Base-by-base conservation (phyloP, 768 basidiomycete species). In the Paxillus rubicundulus region DNA sequence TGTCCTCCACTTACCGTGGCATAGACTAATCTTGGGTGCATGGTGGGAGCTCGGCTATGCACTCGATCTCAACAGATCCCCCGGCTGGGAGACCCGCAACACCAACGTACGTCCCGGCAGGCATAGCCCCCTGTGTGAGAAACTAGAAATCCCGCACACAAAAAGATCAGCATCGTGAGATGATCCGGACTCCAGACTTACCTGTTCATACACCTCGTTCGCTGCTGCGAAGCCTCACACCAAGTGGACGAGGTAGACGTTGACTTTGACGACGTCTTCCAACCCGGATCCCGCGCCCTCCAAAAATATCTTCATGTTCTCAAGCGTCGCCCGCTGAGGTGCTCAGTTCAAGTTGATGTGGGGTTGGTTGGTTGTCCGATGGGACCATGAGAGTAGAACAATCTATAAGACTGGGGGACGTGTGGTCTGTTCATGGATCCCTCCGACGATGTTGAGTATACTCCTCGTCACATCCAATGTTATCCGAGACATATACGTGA, bases 41-140 rank as follows among this genome's bases (percentile, higher is more conserved):
- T 27, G 53, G 42, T 32, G 53, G 42, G 40, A 59, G 21, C 24
- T 77, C 79, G 12, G 82, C 84, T 27, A 82, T 71, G 57, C 81
- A 84, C 55, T 85, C 84, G 32, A 85, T 77, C 72, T 86, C 84
- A 28, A 86, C 74, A 50, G 75, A 77, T 8, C 78, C 80, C 14
- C 78, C 77, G 50, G 78, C 39, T 1, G 84, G 81, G 36, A 86
- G 73, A 8, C 70, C 62, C 3, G 73, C 74, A 12, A 84, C 82
- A 7, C 80, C 82, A 16, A 86, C 65, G 61, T 82, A 82, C 20
- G 83, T 84, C 39, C 82, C 73, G 5, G 82, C 81, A 13, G 82
- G 84, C 54, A 79, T 68, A 18, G 65, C 71, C 12, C 68, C 67
- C 47, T 63, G 64, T 18, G 72, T 62, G 53, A 83, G 82, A 60